Evolutionary conservation across 2,329 filamentous ascomycete species (phyloP), one percentile per base, ranked within the genome.

Genomic region (Trichoderma sp.): DNA sequence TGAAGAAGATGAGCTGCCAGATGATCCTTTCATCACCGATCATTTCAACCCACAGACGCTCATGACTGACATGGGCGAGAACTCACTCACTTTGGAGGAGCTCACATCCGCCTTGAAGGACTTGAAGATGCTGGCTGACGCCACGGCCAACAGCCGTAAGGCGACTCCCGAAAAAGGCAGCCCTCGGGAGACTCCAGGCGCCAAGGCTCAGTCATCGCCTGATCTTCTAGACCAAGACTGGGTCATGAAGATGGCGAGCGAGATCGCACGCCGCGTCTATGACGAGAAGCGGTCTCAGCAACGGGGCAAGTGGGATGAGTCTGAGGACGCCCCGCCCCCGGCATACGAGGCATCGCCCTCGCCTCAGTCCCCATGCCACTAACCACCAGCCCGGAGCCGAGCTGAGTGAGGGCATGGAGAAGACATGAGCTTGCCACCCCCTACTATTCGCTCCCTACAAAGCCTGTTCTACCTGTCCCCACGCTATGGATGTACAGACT

Each of bases 201-300:
- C 66, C 64, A 64, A 70, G 34, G 34, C 47, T 28, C 66, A 65
- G 30, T 4, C 60, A 24, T 67, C 86, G 14, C 87, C 87, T 0
- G 85, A 87, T 32, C 93, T 94, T 63, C 84, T 93, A 30, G 92
- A 94, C 79, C 91, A 94, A 80, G 93, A 93, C 3, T 96, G 93
- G 92, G 92, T 96, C 82, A 90, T 92, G 84, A 96, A 97, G 84
- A 96, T 99, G 89, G 95, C 95, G 6, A 91, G 91, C 74, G 96
- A 98, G 81, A 95, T 98, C 77, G 94, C 94, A 43, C 86, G 91
- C 65, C 92, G 93, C 71, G 94, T 97, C 75, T 93, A 95, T 75
- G 93, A 97, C 76, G 93, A 97, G 82, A 96, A 97, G 82, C 84
- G 86, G 69, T 84, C 85, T 43, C 74, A 73, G 53, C 77, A 78